Conservation (phyloP, 768 basidiomycete genomes). For the Phanerochaete carnosa region DNA sequence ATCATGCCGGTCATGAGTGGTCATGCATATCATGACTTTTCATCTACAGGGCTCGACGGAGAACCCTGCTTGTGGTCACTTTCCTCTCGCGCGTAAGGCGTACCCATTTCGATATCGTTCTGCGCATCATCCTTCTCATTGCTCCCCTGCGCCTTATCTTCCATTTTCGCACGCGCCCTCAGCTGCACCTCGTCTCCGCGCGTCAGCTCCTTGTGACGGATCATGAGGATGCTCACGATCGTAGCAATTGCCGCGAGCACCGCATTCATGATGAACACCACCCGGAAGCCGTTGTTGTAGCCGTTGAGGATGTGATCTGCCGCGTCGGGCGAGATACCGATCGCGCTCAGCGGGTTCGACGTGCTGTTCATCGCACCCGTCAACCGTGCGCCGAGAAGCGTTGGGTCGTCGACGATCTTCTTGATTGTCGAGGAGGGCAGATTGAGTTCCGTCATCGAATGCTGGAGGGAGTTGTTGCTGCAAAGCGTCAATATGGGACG, state of each 20-base stretch:
- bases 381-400: conserved; percentile 29
- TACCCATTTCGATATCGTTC: conserved; percentile 4
- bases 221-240: conserved; percentile 54
- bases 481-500: background rate
- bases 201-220: conserved; percentile 57
- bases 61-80: background rate
- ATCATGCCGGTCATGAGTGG: background rate
- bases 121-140: conserved; percentile 1
- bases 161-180: conserved; percentile 34
- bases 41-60: background rate
- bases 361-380: conserved; percentile 22
- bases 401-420: conserved; percentile 48
- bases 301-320: conserved; percentile 45
- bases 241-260: conserved; percentile 50
- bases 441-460: conserved; percentile 35
- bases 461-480: conserved; percentile 47
- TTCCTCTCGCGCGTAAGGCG: background rate
- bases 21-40: background rate
- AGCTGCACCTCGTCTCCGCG: conserved; percentile 52
- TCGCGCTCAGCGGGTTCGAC: conserved; percentile 4
- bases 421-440: conserved; percentile 37
- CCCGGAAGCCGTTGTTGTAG: conserved; percentile 54
- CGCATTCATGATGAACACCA: conserved; percentile 61
- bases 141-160: conserved; percentile 12
- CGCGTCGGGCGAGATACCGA: conserved; percentile 33